Conservation (phyloP, 345 rosid species). For the Hevea brasiliensis region DNA sequence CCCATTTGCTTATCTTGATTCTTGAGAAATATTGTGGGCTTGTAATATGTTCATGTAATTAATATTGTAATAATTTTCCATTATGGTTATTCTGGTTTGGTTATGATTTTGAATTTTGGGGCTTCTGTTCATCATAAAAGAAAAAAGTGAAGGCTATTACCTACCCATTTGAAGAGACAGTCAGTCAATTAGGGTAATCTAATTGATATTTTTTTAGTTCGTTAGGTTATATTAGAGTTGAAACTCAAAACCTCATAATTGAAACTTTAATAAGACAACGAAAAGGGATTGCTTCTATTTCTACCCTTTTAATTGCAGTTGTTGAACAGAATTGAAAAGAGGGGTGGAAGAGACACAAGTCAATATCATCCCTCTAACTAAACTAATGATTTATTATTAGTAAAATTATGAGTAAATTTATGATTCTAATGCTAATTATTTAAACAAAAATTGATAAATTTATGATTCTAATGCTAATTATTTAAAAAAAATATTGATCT, state of each 20-base stretch:
- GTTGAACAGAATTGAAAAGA: not conserved
- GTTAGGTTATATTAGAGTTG: no score
- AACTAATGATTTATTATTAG: not conserved
- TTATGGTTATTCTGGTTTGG: not conserved
- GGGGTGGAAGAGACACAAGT: not conserved
- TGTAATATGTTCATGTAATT: not conserved
- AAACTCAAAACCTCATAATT: no score
- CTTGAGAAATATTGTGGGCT: not conserved
- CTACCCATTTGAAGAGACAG: not conserved
- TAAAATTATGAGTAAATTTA: no score
- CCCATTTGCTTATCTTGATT: slow-evolving; percentile 39
- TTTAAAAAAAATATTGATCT: no score
- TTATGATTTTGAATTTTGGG: not conserved
- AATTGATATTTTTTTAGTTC: no score
- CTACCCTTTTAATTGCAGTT: not conserved
- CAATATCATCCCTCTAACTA: not conserved
- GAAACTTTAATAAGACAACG: not conserved
- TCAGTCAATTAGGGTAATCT: no score
- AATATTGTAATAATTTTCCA: not conserved
- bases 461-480: not conserved
- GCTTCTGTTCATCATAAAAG: no score
- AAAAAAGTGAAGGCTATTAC: no score
- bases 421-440: not conserved
- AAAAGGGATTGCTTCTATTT: not conserved
- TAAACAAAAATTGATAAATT: no score